Evolutionary conservation across 2,329 filamentous ascomycete species (phyloP).

Genomic region (Scolecobasidium constrictum): DNA sequence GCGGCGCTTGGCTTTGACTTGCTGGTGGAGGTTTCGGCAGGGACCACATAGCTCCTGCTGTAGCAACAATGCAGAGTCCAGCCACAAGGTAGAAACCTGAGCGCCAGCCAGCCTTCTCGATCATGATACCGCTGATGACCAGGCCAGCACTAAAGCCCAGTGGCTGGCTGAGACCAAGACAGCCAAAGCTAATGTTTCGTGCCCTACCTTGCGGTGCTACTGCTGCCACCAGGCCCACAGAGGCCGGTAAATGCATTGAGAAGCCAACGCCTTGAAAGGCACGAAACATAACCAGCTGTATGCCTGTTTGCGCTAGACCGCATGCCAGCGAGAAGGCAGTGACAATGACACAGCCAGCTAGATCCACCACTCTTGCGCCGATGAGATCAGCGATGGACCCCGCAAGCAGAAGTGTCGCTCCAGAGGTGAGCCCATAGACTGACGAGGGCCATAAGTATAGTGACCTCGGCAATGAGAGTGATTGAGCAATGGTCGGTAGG

Average conservation of each 20-base stretch:
- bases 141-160: constrained; percentile 42
- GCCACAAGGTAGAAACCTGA: constrained; percentile 40
- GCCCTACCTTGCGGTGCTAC: constrained; percentile 35
- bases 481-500: constrained; percentile 29
- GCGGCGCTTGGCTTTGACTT: constrained; percentile 9
- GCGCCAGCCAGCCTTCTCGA: constrained; percentile 40
- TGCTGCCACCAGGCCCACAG: constrained; percentile 38
- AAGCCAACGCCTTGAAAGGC: constrained; percentile 35
- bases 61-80: constrained; percentile 29
- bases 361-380: constrained; percentile 35
- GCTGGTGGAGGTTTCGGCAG: constrained; percentile 23
- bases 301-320: constrained; percentile 23
- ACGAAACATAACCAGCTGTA: constrained; percentile 37
- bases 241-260: constrained; percentile 37
- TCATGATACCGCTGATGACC: constrained; percentile 39
- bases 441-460: constrained; percentile 26
- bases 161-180: constrained; percentile 39
- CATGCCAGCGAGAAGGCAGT: constrained; percentile 35
- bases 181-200: constrained; percentile 42
- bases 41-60: constrained; percentile 27
- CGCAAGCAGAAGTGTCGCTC: constrained; percentile 37
- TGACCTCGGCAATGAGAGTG: constrained; percentile 18
- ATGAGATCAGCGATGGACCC: constrained; percentile 42
- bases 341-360: constrained; percentile 34
- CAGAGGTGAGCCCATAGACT: constrained; percentile 32